These are phyloP conservation scores for Solanum microdontum DNA, from an alignment of 257 asterid genomes.

Conservation along the genomic window DNA sequence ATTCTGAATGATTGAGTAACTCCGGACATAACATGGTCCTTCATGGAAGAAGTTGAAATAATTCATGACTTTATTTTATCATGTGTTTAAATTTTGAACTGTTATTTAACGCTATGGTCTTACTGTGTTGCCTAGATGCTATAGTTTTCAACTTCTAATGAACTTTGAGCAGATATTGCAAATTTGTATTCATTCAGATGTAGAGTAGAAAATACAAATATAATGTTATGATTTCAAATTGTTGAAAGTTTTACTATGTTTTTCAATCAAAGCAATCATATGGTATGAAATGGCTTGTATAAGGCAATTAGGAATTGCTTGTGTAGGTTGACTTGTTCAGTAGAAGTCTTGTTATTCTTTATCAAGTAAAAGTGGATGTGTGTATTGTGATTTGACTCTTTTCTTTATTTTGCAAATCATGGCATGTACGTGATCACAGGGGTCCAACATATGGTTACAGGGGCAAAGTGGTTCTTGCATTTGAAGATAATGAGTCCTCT, in stretches of 20 bases:
- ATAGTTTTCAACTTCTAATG: background rate
- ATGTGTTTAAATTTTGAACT: background rate
- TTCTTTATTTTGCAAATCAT: background rate
- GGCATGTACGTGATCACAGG: conserved; percentile 22
- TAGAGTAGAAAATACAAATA: background rate
- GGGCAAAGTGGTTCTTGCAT: conserved; percentile 82
- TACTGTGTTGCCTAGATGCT: background rate
- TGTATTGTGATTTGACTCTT: background rate
- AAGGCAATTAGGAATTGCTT: background rate
- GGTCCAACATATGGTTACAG: conserved; percentile 64
- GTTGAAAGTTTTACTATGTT: background rate
- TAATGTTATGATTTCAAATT: background rate
- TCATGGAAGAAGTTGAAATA: background rate
- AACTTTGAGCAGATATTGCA: background rate
- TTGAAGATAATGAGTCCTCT: conserved; percentile 77
- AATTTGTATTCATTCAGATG: background rate
- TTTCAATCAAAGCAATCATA: background rate
- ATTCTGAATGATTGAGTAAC: background rate
- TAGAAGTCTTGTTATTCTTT: background rate
- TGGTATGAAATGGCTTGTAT: background rate
- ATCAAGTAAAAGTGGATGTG: background rate
- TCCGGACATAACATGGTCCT: background rate
- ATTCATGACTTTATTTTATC: background rate
- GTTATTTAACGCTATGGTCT: background rate
- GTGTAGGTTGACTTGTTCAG: background rate